Conservation (phyloP, 352 stramenopile species). For the Pythium rhizo-oryzae region DNA sequence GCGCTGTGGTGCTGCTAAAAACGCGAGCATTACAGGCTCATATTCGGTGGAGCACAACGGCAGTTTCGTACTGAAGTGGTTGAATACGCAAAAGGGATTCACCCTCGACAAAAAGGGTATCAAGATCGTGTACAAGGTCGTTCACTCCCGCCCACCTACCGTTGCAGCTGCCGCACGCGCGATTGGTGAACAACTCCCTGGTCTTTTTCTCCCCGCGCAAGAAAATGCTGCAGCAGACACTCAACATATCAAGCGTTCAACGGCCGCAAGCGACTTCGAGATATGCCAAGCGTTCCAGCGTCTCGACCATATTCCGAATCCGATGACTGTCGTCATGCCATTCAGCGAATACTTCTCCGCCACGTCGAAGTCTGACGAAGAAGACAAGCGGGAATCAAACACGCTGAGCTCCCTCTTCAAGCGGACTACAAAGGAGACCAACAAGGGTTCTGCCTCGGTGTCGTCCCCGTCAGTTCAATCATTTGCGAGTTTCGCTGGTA, state of each 20-base stretch:
- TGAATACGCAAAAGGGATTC: conserved; percentile 72
- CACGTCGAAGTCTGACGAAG: conserved; percentile 13
- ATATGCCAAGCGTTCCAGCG: conserved; percentile 58
- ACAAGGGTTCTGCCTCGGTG: neutral
- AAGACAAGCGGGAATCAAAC: conserved; percentile 20
- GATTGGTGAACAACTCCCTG: neutral
- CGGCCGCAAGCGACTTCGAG: conserved; percentile 46
- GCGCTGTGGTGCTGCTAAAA: conserved; percentile 68
- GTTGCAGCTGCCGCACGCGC: neutral
- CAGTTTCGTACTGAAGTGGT: conserved; percentile 77
- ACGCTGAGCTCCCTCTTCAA: conserved; percentile 58
- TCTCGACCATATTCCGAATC: conserved; percentile 64
- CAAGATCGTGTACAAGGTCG: conserved; percentile 63
- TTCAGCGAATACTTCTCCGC: conserved; percentile 70
- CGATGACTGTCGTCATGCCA: conserved; percentile 65
- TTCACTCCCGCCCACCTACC: conserved; percentile 42
- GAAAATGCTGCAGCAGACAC: neutral
- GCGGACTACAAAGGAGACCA: conserved; percentile 25
- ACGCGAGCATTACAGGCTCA: conserved; percentile 50
- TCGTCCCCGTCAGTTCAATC: neutral
- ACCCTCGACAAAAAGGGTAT: conserved; percentile 60
- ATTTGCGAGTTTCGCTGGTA: conserved; percentile 11
- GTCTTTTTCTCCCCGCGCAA: no score
- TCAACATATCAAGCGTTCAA: conserved; percentile 14
- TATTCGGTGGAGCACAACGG: conserved; percentile 59